phyloP scores from a whole-genome alignment of 495 filamentous ascomycete genomes.

The Annulohypoxylon moriforme region DNA sequence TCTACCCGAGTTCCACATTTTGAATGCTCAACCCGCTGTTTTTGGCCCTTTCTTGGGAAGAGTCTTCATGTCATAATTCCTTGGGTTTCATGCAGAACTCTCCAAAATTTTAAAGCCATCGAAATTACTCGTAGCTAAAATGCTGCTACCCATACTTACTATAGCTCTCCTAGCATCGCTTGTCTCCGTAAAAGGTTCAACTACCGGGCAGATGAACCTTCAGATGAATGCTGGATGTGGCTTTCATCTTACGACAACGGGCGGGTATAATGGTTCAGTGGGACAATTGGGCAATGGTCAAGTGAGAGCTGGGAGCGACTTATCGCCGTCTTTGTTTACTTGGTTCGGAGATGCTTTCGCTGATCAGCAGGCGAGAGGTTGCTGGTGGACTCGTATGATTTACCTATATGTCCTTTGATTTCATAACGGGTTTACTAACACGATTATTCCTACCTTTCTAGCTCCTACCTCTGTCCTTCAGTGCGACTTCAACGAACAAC shows the following conservation, averaged over 20 bases:
- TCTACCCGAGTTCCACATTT: neutral
- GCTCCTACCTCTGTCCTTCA: slow-evolving; percentile 70
- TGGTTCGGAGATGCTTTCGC: slow-evolving; percentile 48
- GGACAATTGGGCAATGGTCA: slow-evolving; percentile 68
- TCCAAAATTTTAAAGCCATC: slow-evolving; percentile 3
- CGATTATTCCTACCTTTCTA: neutral
- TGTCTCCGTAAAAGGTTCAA: slow-evolving; percentile 18
- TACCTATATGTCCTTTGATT: neutral
- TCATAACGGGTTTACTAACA: slow-evolving; percentile 2
- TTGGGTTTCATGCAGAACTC: slow-evolving; percentile 9
- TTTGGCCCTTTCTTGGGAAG: slow-evolving; percentile 38
- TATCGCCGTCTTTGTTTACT: slow-evolving; percentile 48
- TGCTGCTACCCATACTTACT: slow-evolving; percentile 28
- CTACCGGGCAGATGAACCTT: neutral
- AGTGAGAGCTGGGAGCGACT: slow-evolving; percentile 61
- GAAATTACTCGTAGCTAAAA: slow-evolving; percentile 31
- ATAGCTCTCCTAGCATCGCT: slow-evolving; percentile 32
- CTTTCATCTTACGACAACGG: slow-evolving; percentile 62
- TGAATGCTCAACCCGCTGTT: slow-evolving; percentile 9
- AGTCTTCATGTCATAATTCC: slow-evolving; percentile 16
- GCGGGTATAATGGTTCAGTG: slow-evolving; percentile 59
- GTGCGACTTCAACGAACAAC: slow-evolving; percentile 67
- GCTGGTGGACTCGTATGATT: slow-evolving; percentile 50
- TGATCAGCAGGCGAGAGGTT: slow-evolving; percentile 43
- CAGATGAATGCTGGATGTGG: slow-evolving; percentile 54